phyloP scores from a whole-genome alignment of 805 yeast genomes.

The Metschnikowia rubicola region DNA sequence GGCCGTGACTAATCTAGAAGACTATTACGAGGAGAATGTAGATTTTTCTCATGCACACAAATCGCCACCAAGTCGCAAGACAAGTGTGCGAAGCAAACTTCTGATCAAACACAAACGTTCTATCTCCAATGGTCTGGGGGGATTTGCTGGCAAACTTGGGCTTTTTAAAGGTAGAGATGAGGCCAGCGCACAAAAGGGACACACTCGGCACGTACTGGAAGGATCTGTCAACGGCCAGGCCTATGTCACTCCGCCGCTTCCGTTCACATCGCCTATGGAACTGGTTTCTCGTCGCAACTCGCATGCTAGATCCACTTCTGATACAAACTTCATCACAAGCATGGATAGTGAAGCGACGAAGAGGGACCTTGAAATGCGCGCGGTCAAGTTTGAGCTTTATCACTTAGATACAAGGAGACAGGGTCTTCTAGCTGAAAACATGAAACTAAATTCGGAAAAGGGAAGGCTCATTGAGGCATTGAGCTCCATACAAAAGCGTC shows the following conservation, averaged over 20 bases:
- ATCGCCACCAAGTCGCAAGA: conserved; percentile 24
- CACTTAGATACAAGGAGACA: conserved; percentile 29
- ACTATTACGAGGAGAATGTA: conserved; percentile 7
- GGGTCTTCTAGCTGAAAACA: conserved; percentile 24
- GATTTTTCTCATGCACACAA: not conserved
- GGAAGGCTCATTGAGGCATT: conserved; percentile 30
- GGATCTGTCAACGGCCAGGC: conserved; percentile 34
- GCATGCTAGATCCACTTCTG: conserved; percentile 45
- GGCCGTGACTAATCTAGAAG: conserved; percentile 36
- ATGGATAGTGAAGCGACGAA: conserved; percentile 14
- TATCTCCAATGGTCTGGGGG: conserved; percentile 32
- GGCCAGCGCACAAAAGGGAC: conserved; percentile 22
- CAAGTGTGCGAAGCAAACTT: conserved; percentile 29
- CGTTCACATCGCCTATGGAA: conserved; percentile 26
- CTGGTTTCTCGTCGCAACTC: conserved; percentile 15
- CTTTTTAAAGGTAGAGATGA: conserved; percentile 31
- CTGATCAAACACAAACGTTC: conserved; percentile 41
- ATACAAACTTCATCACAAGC: conserved; percentile 30
- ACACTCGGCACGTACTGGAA: conserved; percentile 39
- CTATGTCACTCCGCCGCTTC: conserved; percentile 45
- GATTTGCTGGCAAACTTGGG: conserved; percentile 27
- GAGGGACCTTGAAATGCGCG: conserved; percentile 38
- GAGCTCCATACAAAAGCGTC: conserved; percentile 38
- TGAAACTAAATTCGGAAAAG: conserved; percentile 28
- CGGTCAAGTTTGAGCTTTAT: conserved; percentile 38